Percentiles rank a stretch among this genome's conserved stretches.
These are phyloP conservation scores for Acrocalymma vagum DNA, from an alignment of 2,329 filamentous ascomycete species.

Conservation along the genomic window DNA sequence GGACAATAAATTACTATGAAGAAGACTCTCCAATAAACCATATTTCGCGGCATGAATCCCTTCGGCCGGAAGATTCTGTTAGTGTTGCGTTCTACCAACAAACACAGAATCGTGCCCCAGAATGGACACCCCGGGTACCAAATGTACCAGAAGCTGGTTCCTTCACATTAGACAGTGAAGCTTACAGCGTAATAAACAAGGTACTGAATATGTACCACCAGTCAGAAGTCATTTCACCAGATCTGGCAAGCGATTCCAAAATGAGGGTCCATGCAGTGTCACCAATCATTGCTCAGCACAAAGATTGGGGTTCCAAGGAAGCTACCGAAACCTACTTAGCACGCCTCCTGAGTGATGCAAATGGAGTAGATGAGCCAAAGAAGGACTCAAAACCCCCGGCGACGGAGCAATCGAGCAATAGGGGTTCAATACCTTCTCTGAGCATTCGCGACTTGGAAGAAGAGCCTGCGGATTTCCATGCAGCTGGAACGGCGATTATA, in stretches of 20 bases:
- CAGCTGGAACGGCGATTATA: conserved; percentile 47
- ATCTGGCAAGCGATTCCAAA: conserved; percentile 49
- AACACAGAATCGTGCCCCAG: conserved; percentile 43
- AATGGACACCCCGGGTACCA: conserved; percentile 33
- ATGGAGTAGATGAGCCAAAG: conserved; percentile 38
- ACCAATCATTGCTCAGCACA: conserved; percentile 61
- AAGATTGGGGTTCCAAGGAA: conserved; percentile 63
- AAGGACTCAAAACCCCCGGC: conserved; percentile 2
- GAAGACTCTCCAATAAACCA: conserved; percentile 43
- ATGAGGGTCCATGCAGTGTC: conserved; percentile 56
- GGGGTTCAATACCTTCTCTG: conserved; percentile 20
- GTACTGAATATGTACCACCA: conserved; percentile 53
- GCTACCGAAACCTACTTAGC: conserved; percentile 65
- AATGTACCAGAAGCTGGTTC: conserved; percentile 24
- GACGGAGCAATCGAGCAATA: conserved; percentile 15
- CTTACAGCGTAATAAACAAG: conserved; percentile 53
- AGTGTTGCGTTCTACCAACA: conserved; percentile 48
- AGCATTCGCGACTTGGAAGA: conserved; percentile 28
- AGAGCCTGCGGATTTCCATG: conserved; percentile 31
- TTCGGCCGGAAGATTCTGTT: conserved; percentile 50
- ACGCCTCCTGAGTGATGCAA: conserved; percentile 51
- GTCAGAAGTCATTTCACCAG: conserved; percentile 44
- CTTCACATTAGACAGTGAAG: conserved; percentile 50
- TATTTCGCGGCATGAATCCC: no score
- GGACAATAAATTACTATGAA: conserved; percentile 36